Conservation (phyloP, 2,329 filamentous ascomycete genomes). For the Colletotrichum gloeosporioides region DNA sequence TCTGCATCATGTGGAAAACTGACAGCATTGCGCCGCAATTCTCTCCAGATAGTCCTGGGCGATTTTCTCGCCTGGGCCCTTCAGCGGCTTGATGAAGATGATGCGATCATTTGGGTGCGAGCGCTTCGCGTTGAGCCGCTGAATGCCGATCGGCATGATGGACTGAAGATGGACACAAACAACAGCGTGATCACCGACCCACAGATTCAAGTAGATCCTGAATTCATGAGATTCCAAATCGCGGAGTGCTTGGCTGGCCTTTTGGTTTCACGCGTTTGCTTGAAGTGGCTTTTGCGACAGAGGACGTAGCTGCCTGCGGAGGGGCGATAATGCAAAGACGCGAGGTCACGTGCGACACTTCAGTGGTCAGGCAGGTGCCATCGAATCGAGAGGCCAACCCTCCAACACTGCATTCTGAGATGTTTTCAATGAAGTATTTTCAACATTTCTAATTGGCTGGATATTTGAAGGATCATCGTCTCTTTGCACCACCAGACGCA, state of each 20-base stretch:
- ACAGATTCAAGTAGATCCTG: not conserved
- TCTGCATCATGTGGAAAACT: slow-evolving; percentile 23
- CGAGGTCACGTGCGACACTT: slow-evolving; percentile 12
- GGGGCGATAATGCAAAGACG: not conserved
- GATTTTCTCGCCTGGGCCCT: slow-evolving; percentile 64
- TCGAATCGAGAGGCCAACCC: not conserved
- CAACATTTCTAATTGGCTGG: not conserved
- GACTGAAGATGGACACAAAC: not conserved
- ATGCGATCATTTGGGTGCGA: slow-evolving; percentile 80
- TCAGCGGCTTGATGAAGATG: slow-evolving; percentile 83
- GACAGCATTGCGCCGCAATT: slow-evolving; percentile 80
- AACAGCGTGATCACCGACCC: accelerated
- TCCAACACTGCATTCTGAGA: not conserved
- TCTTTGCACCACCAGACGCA: slow-evolving; percentile 47
- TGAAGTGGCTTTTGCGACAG: not conserved
- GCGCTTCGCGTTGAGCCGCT: slow-evolving; percentile 77
- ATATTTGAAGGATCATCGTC: slow-evolving; percentile 2
- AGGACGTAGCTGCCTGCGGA: not conserved
- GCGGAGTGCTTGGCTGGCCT: not conserved
- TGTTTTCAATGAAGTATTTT: not conserved
- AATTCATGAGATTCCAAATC: not conserved
- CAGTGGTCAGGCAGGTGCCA: not conserved
- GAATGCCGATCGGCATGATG: slow-evolving; percentile 77
- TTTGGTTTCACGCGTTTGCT: not conserved
- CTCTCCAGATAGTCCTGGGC: slow-evolving; percentile 76